A percentile compares a stretch with the other conserved stretches of the same genome.
Conservation (phyloP, 192 early-diverging fungal species). For the Backusella parvicylindrica region DNA sequence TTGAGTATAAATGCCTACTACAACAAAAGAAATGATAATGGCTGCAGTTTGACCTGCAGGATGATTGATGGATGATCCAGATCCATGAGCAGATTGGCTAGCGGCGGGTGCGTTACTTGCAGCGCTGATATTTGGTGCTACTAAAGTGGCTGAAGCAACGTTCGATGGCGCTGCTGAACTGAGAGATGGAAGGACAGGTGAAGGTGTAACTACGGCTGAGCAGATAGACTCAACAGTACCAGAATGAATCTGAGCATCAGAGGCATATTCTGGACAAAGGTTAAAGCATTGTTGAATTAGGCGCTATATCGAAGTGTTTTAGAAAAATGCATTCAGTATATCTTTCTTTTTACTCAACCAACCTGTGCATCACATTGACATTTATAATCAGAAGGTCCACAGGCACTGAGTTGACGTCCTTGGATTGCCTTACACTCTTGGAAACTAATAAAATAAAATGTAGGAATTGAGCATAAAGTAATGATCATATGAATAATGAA, state of each 20-base stretch:
- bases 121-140: not conserved
- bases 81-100: not conserved
- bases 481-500: not conserved
- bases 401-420: constrained; percentile 4
- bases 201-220: constrained; percentile 12
- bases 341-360: not conserved
- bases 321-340: not conserved
- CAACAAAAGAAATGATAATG: not conserved
- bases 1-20: not conserved
- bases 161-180: not conserved
- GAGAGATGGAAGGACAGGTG: not conserved
- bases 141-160: not conserved
- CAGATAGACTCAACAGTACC: constrained; percentile 19
- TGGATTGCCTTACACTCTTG: constrained; percentile 25
- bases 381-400: constrained; percentile 23
- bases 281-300: constrained; percentile 29
- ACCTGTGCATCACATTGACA: constrained; percentile 31
- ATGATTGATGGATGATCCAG: not conserved
- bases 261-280: constrained; percentile 21
- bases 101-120: not conserved
- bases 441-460: constrained; percentile 14
- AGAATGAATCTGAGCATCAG: constrained; percentile 14
- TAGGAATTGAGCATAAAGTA: not conserved
- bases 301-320: not conserved
- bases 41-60: not conserved